Evolutionary conservation across 2,329 filamentous ascomycete genomes (phyloP).

Genomic region (Xylariaceae sp.): DNA sequence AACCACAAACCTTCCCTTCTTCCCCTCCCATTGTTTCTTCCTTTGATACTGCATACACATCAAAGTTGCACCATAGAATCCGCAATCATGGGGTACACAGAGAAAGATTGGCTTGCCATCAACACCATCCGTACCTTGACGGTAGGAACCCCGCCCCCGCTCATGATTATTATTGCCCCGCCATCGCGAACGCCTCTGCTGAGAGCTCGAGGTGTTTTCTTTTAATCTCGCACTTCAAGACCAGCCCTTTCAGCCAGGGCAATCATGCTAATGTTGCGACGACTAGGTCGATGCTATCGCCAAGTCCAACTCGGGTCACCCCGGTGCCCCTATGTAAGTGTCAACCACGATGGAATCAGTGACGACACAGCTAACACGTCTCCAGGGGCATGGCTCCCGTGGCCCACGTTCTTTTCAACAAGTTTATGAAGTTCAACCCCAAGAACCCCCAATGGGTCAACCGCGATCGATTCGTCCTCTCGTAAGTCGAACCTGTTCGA

Average conservation of each 20-base stretch:
- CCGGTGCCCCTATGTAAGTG: constrained; percentile 89
- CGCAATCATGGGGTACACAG: constrained; percentile 79
- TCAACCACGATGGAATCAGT: constrained; percentile 1
- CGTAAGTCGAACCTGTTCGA: constrained; percentile 62
- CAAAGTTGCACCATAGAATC: constrained; percentile 22
- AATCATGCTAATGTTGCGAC: constrained; percentile 17
- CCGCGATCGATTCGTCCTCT: constrained; percentile 97
- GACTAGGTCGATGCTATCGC: constrained; percentile 92
- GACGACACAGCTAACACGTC: constrained; percentile 15
- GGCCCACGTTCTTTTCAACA: constrained; percentile 96
- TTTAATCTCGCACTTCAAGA: not conserved
- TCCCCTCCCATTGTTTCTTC: constrained; percentile 16
- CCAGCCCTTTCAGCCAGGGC: not conserved
- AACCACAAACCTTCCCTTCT: constrained; percentile 3
- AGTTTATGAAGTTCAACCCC: constrained; percentile 99
- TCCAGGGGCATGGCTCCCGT: constrained; percentile 80
- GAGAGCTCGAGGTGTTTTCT: constrained; percentile 13
- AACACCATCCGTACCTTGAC: constrained; percentile 97
- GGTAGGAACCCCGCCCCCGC: constrained; percentile 56
- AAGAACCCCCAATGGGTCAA: constrained; percentile 98
- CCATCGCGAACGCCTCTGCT: constrained; percentile 16
- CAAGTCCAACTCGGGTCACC: constrained; percentile 95
- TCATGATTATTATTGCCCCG: constrained; percentile 22
- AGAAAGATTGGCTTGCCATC: constrained; percentile 86
- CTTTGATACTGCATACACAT: constrained; percentile 12